Conservation (phyloP, 2,329 filamentous ascomycete species). For the Cadophora malorum region DNA sequence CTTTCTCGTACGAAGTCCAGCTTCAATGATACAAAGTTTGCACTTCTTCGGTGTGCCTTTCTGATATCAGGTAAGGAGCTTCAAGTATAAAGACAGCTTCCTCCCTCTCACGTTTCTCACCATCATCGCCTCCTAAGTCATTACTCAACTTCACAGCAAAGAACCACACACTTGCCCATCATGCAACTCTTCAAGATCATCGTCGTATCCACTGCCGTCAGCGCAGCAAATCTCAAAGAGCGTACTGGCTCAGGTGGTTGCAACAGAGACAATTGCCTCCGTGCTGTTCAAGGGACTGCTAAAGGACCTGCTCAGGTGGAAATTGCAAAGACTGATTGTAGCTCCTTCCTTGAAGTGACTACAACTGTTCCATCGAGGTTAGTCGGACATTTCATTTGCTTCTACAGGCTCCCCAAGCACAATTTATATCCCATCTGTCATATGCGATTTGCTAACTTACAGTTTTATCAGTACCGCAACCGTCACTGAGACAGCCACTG, state of each 20-base stretch:
- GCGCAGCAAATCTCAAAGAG: not conserved
- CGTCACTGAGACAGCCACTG: not conserved
- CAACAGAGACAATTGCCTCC: constrained; percentile 11
- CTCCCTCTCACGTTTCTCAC: not conserved
- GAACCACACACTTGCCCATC: not conserved
- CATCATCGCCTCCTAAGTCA: not conserved
- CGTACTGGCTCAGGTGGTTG: not conserved
- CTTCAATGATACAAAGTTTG: not conserved
- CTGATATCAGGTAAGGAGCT: not conserved
- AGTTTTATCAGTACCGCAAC: not conserved
- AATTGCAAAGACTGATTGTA: not conserved
- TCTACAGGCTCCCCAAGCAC: too few species aligned
- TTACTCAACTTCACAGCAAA: not conserved
- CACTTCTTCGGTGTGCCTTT: not conserved
- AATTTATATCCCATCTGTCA: too few species aligned
- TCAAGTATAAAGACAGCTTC: not conserved
- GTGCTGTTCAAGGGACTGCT: not conserved
- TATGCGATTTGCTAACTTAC: too few species aligned
- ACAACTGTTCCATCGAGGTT: not conserved
- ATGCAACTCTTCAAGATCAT: constrained; percentile 11
- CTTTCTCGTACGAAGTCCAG: not conserved
- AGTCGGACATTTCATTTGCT: not conserved
- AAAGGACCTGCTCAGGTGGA: not conserved
- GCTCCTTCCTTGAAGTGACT: not conserved
- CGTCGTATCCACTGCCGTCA: not conserved